Conservation (phyloP, 148 eudicot genomes). For the Amaranthus cruentus region DNA sequence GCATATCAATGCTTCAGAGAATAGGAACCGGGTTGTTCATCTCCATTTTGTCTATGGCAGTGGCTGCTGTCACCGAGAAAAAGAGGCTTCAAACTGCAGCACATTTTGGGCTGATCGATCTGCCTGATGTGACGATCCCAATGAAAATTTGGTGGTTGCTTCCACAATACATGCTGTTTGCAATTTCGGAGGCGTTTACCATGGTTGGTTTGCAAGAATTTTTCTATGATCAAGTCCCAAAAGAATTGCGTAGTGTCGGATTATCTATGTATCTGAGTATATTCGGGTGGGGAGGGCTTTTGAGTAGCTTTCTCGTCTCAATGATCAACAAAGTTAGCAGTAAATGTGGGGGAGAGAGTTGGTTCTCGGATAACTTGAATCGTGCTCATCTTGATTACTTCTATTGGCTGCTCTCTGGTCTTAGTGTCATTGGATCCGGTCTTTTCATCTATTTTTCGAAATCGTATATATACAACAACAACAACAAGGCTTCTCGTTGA, state of each 20-base stretch:
- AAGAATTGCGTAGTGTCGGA: constrained; percentile 49
- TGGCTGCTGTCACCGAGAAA: constrained; percentile 42
- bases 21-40: constrained; percentile 49
- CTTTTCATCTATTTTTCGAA: constrained; percentile 26
- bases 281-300: constrained; percentile 50
- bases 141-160: constrained; percentile 61
- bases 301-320: constrained; percentile 50
- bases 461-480: constrained; percentile 8
- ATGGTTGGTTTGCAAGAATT: constrained; percentile 62
- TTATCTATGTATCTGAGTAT: constrained; percentile 46
- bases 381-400: constrained; percentile 52
- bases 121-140: constrained; percentile 38
- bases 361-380: constrained; percentile 50
- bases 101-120: constrained; percentile 37
- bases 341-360: constrained; percentile 29
- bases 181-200: constrained; percentile 38
- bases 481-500: too few relatives aligned
- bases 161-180: constrained; percentile 48
- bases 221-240: constrained; percentile 59
- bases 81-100: constrained; percentile 38
- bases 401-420: constrained; percentile 37
- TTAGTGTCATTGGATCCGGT: constrained; percentile 20
- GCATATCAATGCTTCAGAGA: constrained; percentile 62
- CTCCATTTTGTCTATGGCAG: constrained; percentile 29
- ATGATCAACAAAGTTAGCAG: constrained; percentile 25